Evolutionary conservation across 1,284 basidiomycete species (phyloP), one percentile per base, ranked within the genome.

Genomic region (Leccinum huronense): DNA sequence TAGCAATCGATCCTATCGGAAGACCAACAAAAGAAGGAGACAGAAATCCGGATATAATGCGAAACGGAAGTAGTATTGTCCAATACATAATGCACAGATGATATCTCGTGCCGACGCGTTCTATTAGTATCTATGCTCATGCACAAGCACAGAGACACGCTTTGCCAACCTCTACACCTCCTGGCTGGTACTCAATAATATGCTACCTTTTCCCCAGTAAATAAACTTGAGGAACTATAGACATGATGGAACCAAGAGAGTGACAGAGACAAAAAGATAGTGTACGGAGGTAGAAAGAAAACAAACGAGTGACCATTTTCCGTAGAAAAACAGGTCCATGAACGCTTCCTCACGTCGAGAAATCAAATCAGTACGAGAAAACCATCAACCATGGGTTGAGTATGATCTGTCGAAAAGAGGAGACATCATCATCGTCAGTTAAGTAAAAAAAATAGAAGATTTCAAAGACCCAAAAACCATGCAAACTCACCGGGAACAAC

Each of bases 361-460:
- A 48, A 23, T 48, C 3, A 16, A n/a, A 60, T 71, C 72, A 90
- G 69, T 89, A 90, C 1, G 87, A 89, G 76, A 90, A 90, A 62
- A 90, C 86, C 89, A 90, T 90, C 65, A 90, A 77, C 88, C 88
- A 91, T 0, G 89, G 89, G 69, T 92, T 92, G 58, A 92, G 81
- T 48, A 91, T 82, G 58, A 92, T 86, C 84, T 88, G 63, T 30
- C 57, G 13, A 62, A 23, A 33, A 59, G 23, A 33, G 19, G 48
- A 27, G 23, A 23, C 23, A 27, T 62, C 59, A 64, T 23, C 27
- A 45, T 48, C n/a, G 45, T 48, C 45, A 19, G n/a, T 48, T 4
- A 3, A 23, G 48, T 48, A 16, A 48, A 48, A 23, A 51, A 23
- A 51, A 51, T 23, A 51, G 19, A 51, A 23, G 1, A 23, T 23